A percentile compares a stretch with the other conserved stretches of the same genome.
Evolutionary conservation across 2,329 filamentous ascomycete species (phyloP).

Genomic region (Venturia carpophila): DNA sequence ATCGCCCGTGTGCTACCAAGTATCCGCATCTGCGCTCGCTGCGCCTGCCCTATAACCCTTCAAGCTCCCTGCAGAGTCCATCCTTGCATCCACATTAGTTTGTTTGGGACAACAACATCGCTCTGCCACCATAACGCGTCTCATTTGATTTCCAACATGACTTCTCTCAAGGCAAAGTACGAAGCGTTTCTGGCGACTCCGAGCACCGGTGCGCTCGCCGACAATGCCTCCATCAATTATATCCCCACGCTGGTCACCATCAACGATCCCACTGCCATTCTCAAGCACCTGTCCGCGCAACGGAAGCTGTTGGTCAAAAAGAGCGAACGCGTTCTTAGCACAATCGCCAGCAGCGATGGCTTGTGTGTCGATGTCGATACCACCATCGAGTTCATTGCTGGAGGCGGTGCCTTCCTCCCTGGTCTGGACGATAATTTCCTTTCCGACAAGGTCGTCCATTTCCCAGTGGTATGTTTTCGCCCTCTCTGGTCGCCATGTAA

Average conservation of each 20-base stretch:
- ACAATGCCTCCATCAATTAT: conserved; percentile 57
- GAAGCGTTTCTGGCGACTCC: conserved; percentile 39
- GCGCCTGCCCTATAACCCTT: not conserved
- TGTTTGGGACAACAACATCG: not conserved
- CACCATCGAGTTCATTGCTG: conserved; percentile 68
- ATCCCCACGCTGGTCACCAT: conserved; percentile 78
- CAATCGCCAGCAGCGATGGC: conserved; percentile 62
- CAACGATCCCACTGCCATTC: conserved; percentile 62
- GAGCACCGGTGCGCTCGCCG: conserved; percentile 36
- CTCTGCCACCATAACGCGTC: not conserved
- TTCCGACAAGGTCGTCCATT: conserved; percentile 66
- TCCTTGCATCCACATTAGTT: not conserved
- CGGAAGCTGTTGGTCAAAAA: conserved; percentile 73
- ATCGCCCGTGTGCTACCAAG: not conserved
- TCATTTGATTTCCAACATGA: conserved; percentile 13
- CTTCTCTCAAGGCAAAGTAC: conserved; percentile 29
- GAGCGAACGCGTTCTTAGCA: conserved; percentile 65
- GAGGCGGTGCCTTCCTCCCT: conserved; percentile 81
- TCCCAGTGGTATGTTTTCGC: conserved; percentile 64
- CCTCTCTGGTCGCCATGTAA: not conserved
- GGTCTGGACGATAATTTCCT: conserved; percentile 92
- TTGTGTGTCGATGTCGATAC: conserved; percentile 75
- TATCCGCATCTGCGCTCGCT: too few relatives aligned
- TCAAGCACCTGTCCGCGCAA: conserved; percentile 70
- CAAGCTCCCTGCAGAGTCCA: not conserved